phyloP scores from a whole-genome alignment of 2,329 filamentous ascomycete species.

The Trichophyton verrucosum region DNA sequence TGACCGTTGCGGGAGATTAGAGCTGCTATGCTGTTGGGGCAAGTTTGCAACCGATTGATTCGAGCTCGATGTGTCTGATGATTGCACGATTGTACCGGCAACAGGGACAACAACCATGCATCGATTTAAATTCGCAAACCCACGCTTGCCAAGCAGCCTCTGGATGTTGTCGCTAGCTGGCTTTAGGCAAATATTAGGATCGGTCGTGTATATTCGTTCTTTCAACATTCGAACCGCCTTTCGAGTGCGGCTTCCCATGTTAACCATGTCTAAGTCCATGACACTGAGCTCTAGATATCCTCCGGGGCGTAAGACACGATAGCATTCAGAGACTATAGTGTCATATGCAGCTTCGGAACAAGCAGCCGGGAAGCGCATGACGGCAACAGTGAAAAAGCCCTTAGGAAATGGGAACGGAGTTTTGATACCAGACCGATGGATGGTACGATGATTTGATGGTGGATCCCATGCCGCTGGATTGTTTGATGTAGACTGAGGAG shows the following conservation, averaged over 20 bases:
- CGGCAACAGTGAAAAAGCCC: constrained; percentile 34
- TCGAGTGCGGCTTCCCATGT: constrained; percentile 37
- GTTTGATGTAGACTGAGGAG: constrained; percentile 21
- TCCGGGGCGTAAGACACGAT: constrained; percentile 37
- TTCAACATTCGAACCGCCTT: constrained; percentile 36
- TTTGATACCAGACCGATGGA: constrained; percentile 31
- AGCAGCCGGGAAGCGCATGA: constrained; percentile 36
- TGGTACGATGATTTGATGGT: constrained; percentile 32
- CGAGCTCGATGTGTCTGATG: constrained; percentile 32
- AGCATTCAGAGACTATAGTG: constrained; percentile 38
- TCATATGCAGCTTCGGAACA: constrained; percentile 33
- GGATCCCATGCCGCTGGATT: constrained; percentile 33
- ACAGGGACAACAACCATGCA: constrained; percentile 40
- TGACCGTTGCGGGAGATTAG: constrained; percentile 6
- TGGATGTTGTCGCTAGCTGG: constrained; percentile 39
- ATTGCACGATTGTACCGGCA: constrained; percentile 32
- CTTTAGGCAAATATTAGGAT: constrained; percentile 34
- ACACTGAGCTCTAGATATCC: constrained; percentile 39
- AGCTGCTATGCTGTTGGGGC: constrained; percentile 10
- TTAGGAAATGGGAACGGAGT: constrained; percentile 36
- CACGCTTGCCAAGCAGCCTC: constrained; percentile 32
- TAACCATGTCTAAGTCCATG: constrained; percentile 39
- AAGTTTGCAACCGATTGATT: constrained; percentile 22
- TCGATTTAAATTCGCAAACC: constrained; percentile 38
- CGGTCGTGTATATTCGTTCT: constrained; percentile 32